Conservation (phyloP, 2,329 filamentous ascomycete genomes). For the Apiospora marii region DNA sequence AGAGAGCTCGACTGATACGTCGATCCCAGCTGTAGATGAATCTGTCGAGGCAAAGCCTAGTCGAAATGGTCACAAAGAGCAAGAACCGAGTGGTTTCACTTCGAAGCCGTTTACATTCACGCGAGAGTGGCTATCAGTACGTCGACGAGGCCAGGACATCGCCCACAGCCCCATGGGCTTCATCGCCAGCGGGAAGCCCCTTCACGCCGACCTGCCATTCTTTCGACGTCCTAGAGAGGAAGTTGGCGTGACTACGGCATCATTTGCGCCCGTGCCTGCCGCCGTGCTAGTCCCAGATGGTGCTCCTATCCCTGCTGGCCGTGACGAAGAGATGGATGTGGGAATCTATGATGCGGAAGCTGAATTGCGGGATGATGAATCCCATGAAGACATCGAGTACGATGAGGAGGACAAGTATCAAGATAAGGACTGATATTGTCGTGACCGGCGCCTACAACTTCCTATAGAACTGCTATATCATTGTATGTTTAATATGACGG, state of each 20-base stretch:
- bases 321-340: constrained; percentile 31
- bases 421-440: too few species aligned
- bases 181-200: constrained; percentile 58
- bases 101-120: constrained; percentile 54
- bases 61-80: too few species aligned
- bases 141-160: constrained; percentile 65
- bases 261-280: constrained; percentile 27
- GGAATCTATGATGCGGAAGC: constrained; percentile 34
- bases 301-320: neutral
- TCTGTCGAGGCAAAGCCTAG: neutral
- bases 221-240: constrained; percentile 46
- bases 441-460: too few species aligned
- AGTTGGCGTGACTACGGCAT: constrained; percentile 19
- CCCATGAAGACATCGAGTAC: constrained; percentile 34
- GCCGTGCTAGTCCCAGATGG: neutral
- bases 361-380: constrained; percentile 30
- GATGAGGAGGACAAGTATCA: constrained; percentile 32
- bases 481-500: too few species aligned
- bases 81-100: constrained; percentile 38
- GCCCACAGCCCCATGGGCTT: constrained; percentile 67
- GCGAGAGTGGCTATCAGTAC: constrained; percentile 62
- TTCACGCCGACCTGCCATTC: constrained; percentile 59
- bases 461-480: too few species aligned
- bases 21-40: neutral
- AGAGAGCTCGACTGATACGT: constrained; percentile 11